Evolutionary conservation across 768 basidiomycete genomes (phyloP).

Genomic region (Astraeus odoratus): DNA sequence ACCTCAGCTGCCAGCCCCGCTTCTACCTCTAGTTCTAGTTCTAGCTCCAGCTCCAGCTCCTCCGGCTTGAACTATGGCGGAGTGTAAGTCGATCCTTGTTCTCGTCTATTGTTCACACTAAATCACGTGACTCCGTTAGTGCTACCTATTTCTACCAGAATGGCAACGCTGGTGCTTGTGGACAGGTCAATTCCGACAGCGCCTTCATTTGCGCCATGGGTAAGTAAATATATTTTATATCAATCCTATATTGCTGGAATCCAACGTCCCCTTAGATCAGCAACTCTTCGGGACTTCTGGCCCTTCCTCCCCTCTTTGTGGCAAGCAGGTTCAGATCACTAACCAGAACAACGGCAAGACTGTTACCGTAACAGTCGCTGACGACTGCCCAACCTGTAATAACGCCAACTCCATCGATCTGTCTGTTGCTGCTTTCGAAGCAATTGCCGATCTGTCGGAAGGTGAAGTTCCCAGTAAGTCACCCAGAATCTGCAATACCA

Average conservation of each 20-base stretch:
- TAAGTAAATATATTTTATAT: slow-evolving; percentile 24
- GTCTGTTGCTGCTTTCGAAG: slow-evolving; percentile 59
- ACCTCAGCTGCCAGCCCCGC: not conserved
- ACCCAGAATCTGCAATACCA: not conserved
- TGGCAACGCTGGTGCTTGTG: slow-evolving; percentile 77
- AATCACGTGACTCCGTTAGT: slow-evolving; percentile 23
- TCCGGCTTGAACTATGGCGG: not conserved
- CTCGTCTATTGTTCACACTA: not conserved
- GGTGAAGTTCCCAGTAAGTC: slow-evolving; percentile 57
- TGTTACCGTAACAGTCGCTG: slow-evolving; percentile 63
- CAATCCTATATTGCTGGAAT: no score
- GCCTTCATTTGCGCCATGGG: slow-evolving; percentile 60
- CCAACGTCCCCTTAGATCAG: slow-evolving; percentile 33
- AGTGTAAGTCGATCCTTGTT: not conserved
- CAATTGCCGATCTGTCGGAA: slow-evolving; percentile 39
- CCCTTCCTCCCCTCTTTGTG: slow-evolving; percentile 52
- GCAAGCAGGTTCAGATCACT: slow-evolving; percentile 53
- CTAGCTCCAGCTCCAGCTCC: no score
- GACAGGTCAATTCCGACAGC: slow-evolving; percentile 47
- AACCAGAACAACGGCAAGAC: slow-evolving; percentile 46
- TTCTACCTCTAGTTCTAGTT: not conserved
- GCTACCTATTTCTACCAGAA: slow-evolving; percentile 68
- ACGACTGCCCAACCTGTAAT: slow-evolving; percentile 76
- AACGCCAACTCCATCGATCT: slow-evolving; percentile 66
- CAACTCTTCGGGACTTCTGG: slow-evolving; percentile 44